Conservation (phyloP, 2,329 filamentous ascomycete species). For the Calonectria montana region DNA sequence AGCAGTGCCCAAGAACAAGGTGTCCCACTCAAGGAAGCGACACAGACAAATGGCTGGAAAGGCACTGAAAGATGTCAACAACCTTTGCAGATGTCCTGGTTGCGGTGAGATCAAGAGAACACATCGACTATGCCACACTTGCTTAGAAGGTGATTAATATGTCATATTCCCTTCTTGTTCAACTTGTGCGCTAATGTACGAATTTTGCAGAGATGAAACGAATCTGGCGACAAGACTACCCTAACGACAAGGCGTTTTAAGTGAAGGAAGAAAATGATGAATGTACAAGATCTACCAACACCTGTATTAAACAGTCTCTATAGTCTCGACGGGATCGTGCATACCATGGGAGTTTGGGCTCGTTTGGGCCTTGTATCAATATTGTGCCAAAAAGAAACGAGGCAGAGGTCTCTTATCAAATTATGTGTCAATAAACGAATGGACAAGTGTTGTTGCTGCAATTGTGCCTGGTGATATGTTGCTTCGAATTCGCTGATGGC, state of each 20-base stretch:
- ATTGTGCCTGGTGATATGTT: neutral
- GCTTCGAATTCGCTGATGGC: too few species aligned
- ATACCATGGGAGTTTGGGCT: slow-evolving; percentile 50
- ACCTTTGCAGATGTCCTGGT: slow-evolving; percentile 87
- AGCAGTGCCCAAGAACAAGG: slow-evolving; percentile 99
- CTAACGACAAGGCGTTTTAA: slow-evolving; percentile 48
- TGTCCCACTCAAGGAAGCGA: slow-evolving; percentile 94
- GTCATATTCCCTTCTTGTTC: neutral
- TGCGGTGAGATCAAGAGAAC: slow-evolving; percentile 90
- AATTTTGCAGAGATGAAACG: slow-evolving; percentile 55
- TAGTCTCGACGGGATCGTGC: slow-evolving; percentile 46
- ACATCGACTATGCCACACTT: slow-evolving; percentile 89
- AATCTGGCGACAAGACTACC: slow-evolving; percentile 56
- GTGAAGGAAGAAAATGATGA: slow-evolving; percentile 21
- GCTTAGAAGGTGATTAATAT: slow-evolving; percentile 77
- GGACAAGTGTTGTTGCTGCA: neutral
- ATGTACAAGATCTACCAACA: slow-evolving; percentile 37
- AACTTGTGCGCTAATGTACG: slow-evolving; percentile 20
- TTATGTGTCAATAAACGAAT: neutral
- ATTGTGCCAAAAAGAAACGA: slow-evolving; percentile 31
- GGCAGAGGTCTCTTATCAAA: slow-evolving; percentile 3
- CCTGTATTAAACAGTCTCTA: slow-evolving; percentile 46
- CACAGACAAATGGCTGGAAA: slow-evolving; percentile 96
- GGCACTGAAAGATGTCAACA: slow-evolving; percentile 89
- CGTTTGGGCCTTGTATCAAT: slow-evolving; percentile 45